Percentiles rank a stretch among this genome's conserved stretches.
Conservation (phyloP, 140 eudicot species). For the Senecio squalidus region DNA sequence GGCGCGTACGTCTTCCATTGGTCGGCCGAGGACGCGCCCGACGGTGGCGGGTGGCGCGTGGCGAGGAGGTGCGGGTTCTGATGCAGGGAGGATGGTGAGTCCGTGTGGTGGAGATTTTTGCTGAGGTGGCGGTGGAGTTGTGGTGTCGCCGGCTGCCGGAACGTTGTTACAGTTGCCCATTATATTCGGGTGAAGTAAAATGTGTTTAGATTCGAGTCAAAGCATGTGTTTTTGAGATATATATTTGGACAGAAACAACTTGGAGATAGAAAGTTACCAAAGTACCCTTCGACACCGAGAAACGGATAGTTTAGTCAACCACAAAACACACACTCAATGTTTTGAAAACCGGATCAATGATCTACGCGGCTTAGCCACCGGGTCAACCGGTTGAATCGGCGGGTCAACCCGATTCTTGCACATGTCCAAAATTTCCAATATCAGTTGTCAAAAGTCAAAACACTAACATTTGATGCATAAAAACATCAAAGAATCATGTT, state of each 20-base stretch:
- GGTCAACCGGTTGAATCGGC: too few relatives aligned
- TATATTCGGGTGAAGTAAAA: not conserved
- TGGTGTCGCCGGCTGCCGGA: conserved; percentile 22
- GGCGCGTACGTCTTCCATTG: conserved; percentile 68
- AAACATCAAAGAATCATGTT: too few relatives aligned
- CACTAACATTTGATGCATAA: too few relatives aligned
- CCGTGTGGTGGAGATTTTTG: conserved; percentile 32
- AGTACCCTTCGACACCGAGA: not conserved
- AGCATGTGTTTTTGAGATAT: conserved; percentile 14
- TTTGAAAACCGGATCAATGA: too few relatives aligned
- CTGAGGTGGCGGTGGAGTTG: conserved; percentile 15
- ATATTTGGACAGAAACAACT: conserved; percentile 10
- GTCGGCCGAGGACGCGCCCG: conserved; percentile 96
- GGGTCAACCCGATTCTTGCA: too few relatives aligned
- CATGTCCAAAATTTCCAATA: too few relatives aligned
- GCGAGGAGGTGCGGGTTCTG: conserved; percentile 36
- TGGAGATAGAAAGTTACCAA: conserved; percentile 1
- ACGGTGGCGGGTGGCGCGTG: conserved; percentile 33
- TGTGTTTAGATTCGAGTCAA: conserved; percentile 25
- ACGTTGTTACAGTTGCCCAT: conserved; percentile 73
- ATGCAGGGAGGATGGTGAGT: conserved; percentile 38
- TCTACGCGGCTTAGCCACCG: too few relatives aligned
- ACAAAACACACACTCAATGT: too few relatives aligned
- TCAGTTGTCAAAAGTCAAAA: too few relatives aligned
- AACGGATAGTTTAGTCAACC: conserved; percentile 9